Evolutionary conservation across 306 rosid genomes (phyloP).

Genomic region (Ceratonia siliqua): DNA sequence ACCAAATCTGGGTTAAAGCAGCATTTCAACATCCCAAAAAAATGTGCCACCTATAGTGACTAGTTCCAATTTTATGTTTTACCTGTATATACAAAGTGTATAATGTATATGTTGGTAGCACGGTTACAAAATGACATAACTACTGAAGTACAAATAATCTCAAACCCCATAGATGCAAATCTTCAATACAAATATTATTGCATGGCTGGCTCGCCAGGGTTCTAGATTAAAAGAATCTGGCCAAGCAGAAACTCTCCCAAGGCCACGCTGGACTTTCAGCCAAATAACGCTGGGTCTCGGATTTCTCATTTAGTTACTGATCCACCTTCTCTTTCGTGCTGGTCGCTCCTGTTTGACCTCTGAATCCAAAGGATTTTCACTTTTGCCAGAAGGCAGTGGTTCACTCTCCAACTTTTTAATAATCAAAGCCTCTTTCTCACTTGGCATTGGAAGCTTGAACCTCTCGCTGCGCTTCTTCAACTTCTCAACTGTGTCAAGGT

Average conservation of each 20-base stretch:
- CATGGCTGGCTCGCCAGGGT: conserved; percentile 35
- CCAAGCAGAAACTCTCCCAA: conserved; percentile 32
- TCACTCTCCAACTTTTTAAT: conserved; percentile 75
- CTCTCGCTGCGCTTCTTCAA: conserved; percentile 95
- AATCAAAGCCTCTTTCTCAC: conserved; percentile 68
- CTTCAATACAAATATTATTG: conserved; percentile 20
- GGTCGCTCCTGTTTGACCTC: conserved; percentile 92
- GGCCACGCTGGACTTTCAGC: conserved; percentile 30
- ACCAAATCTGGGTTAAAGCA: conserved; percentile 40
- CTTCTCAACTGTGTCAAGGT: conserved; percentile 93
- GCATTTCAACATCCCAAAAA: conserved; percentile 42
- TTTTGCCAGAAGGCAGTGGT: conserved; percentile 60
- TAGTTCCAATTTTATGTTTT: conserved; percentile 62
- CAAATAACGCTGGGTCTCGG: conserved; percentile 19
- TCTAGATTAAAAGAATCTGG: conserved; percentile 34
- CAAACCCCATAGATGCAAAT: conserved; percentile 46
- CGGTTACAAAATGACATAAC: conserved; percentile 52
- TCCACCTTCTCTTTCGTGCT: conserved; percentile 92
- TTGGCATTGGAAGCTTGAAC: conserved; percentile 95
- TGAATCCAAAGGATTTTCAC: conserved; percentile 56
- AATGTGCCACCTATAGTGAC: conserved; percentile 56
- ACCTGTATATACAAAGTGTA: conserved; percentile 62
- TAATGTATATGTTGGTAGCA: conserved; percentile 40
- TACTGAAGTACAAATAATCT: conserved; percentile 42
- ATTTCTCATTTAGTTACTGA: conserved; percentile 54